A percentile compares a stretch with the other conserved stretches of the same genome.
Conservation (phyloP, 2,329 filamentous ascomycete genomes). For the Rutstroemia sp. region DNA sequence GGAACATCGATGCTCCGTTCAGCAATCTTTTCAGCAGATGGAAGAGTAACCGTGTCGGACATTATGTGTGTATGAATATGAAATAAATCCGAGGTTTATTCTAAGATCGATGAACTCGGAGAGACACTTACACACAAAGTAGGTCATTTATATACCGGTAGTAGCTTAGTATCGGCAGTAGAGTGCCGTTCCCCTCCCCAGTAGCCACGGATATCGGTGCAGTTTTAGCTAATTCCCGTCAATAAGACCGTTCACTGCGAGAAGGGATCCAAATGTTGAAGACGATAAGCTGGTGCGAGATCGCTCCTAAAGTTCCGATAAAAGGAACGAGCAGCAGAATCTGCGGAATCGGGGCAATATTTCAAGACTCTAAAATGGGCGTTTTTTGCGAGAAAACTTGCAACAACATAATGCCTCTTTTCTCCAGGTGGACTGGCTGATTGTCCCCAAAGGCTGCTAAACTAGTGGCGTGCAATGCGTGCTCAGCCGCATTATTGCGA, state of each 20-base stretch:
- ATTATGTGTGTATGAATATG: neutral
- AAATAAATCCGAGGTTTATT: neutral
- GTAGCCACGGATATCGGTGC: neutral
- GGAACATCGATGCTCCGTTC: slow-evolving; percentile 4
- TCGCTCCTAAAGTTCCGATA: neutral
- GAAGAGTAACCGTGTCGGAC: neutral
- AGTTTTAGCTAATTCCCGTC: neutral
- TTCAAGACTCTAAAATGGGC: neutral
- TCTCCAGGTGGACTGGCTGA: neutral
- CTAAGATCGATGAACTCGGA: no score
- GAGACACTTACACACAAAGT: no score
- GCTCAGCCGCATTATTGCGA: no score
- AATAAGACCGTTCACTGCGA: neutral
- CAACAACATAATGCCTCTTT: neutral
- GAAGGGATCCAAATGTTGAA: no score
- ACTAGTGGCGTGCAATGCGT: no score
- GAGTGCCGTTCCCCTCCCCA: neutral
- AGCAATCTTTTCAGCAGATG: neutral
- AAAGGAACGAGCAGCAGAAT: no score
- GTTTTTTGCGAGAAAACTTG: neutral
- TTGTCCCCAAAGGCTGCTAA: no score
- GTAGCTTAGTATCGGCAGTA: no score
- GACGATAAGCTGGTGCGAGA: neutral
- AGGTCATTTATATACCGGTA: no score
- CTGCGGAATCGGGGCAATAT: no score